Evolutionary conservation across 139 green algal species (phyloP).

Genomic region (Picochlorum costavermella): DNA sequence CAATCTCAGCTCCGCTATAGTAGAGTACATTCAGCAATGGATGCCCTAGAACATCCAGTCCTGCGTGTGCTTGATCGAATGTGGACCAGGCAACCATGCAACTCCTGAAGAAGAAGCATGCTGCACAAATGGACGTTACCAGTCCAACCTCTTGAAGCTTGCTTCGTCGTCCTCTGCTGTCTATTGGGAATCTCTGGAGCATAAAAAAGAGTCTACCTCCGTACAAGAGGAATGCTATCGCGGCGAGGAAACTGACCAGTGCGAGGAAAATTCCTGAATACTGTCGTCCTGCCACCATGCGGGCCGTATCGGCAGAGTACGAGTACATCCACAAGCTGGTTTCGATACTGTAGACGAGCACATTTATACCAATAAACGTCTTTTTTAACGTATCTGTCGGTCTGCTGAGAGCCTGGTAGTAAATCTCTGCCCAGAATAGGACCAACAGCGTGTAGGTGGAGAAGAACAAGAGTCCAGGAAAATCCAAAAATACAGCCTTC

Average conservation of each 20-base stretch:
- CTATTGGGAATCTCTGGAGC: slow-evolving; percentile 91
- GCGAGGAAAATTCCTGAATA: slow-evolving; percentile 55
- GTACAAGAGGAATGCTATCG: slow-evolving; percentile 87
- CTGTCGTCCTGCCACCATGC: slow-evolving; percentile 12
- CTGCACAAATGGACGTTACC: slow-evolving; percentile 87
- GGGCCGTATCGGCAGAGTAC: not conserved
- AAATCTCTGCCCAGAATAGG: slow-evolving; percentile 99
- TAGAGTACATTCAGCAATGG: slow-evolving; percentile 82
- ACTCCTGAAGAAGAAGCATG: slow-evolving; percentile 74
- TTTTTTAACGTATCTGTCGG: slow-evolving; percentile 69
- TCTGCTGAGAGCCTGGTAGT: slow-evolving; percentile 85
- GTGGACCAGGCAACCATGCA: slow-evolving; percentile 62
- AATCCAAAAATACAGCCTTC: slow-evolving; percentile 71
- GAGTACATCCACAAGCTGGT: slow-evolving; percentile 26
- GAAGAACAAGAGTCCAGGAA: slow-evolving; percentile 92
- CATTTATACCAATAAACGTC: slow-evolving; percentile 78
- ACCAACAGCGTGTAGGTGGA: slow-evolving; percentile 96
- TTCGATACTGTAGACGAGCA: slow-evolving; percentile 73
- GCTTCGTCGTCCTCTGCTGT: slow-evolving; percentile 80
- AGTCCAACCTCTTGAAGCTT: slow-evolving; percentile 93
- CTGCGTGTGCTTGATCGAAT: slow-evolving; percentile 36
- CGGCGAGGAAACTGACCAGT: slow-evolving; percentile 64
- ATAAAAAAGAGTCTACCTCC: slow-evolving; percentile 89
- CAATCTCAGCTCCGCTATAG: slow-evolving; percentile 71
- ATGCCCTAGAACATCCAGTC: slow-evolving; percentile 56